phyloP scores from a whole-genome alignment of 2,329 filamentous ascomycete species.

The Exophiala lecanii-corni region DNA sequence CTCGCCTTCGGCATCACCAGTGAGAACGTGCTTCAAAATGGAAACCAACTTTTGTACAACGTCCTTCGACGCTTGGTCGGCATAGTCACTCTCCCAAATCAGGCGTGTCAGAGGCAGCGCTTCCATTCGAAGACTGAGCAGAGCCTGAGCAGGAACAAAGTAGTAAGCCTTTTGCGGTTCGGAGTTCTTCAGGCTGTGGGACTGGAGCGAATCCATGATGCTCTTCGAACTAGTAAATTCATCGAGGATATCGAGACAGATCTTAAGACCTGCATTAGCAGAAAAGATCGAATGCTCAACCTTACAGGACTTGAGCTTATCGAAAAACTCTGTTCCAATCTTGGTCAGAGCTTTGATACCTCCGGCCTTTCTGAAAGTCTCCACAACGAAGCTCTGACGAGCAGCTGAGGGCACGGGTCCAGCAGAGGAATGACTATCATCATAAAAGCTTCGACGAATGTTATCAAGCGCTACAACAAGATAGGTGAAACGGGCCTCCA shows the following conservation, averaged over 20 bases:
- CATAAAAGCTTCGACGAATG: constrained; percentile 47
- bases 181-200: constrained; percentile 49
- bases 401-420: constrained; percentile 13
- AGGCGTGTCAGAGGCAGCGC: constrained; percentile 70
- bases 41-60: constrained; percentile 77
- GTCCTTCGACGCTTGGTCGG: constrained; percentile 72
- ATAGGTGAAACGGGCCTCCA: constrained; percentile 66
- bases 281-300: constrained; percentile 44
- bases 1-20: constrained; percentile 68
- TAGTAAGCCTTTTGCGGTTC: constrained; percentile 55
- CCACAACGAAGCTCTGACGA: constrained; percentile 65
- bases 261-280: constrained; percentile 64
- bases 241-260: constrained; percentile 63
- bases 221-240: constrained; percentile 73
- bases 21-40: constrained; percentile 72
- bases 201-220: constrained; percentile 70
- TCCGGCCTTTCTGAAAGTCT: constrained; percentile 77
- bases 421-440: constrained; percentile 17
- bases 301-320: constrained; percentile 50
- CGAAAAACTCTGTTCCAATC: constrained; percentile 65
- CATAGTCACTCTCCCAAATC: constrained; percentile 74
- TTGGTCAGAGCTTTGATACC: constrained; percentile 70
- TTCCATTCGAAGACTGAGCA: constrained; percentile 78
- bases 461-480: constrained; percentile 72
- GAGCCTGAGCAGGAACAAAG: constrained; percentile 67